phyloP scores from a whole-genome alignment of 2,329 filamentous ascomycete genomes.

The Fusarium sp. region DNA sequence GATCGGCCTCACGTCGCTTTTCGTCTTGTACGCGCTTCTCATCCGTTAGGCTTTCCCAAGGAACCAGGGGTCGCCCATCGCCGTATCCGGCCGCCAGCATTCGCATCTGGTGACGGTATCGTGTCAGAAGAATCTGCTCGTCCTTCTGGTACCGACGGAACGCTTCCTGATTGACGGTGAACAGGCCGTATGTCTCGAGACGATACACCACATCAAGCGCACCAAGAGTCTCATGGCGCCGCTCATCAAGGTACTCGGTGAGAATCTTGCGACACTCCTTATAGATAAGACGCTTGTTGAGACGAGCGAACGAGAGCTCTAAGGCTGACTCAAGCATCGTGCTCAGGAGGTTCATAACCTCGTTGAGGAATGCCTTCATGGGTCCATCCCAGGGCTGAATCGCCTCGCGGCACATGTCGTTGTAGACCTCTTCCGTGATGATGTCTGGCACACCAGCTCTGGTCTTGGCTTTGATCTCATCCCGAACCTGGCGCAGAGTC shows the following conservation, averaged over 20 bases:
- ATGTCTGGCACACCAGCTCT: slow-evolving; percentile 68
- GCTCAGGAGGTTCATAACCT: slow-evolving; percentile 61
- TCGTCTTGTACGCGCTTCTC: slow-evolving; percentile 60
- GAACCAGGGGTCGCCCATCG: slow-evolving; percentile 43
- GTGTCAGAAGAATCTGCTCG: slow-evolving; percentile 58
- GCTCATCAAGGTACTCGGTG: slow-evolving; percentile 55
- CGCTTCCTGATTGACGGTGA: slow-evolving; percentile 65
- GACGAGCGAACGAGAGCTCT: slow-evolving; percentile 55
- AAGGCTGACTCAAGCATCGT: slow-evolving; percentile 59
- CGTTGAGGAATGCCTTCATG: slow-evolving; percentile 58
- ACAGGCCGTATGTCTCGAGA: slow-evolving; percentile 65
- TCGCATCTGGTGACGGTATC: slow-evolving; percentile 61
- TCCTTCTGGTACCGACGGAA: slow-evolving; percentile 58
- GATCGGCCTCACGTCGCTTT: slow-evolving; percentile 53
- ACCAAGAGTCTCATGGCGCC: slow-evolving; percentile 48
- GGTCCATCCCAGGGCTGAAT: slow-evolving; percentile 68
- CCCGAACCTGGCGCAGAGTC: slow-evolving; percentile 62
- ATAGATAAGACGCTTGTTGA: slow-evolving; percentile 62
- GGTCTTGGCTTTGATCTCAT: slow-evolving; percentile 64
- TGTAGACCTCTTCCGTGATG: slow-evolving; percentile 69
- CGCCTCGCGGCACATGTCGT: slow-evolving; percentile 65
- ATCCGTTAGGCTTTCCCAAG: slow-evolving; percentile 59
- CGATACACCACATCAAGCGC: slow-evolving; percentile 58
- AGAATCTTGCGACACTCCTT: slow-evolving; percentile 57
- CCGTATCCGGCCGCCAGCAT: slow-evolving; percentile 53